Conservation (phyloP, 495 filamentous ascomycete genomes). For the Penicillium simplicissimum region DNA sequence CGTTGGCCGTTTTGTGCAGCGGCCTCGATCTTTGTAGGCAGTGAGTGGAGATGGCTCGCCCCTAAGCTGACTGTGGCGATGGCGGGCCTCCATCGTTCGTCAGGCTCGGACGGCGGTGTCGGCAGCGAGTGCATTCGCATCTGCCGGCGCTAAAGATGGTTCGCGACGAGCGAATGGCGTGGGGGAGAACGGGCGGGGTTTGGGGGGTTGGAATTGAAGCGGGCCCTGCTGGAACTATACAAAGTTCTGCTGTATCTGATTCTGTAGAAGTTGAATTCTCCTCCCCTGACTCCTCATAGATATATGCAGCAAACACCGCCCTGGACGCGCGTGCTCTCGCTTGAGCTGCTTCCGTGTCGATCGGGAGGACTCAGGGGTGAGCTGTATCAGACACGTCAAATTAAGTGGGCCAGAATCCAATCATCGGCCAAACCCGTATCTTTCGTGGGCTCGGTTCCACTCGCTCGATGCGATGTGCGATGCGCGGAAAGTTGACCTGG, state of each 20-base stretch:
- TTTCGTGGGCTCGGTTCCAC: background rate
- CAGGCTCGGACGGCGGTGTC: conserved; percentile 15
- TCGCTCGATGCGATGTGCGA: background rate
- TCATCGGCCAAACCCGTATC: background rate
- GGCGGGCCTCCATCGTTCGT: conserved; percentile 26
- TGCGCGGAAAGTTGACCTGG: background rate
- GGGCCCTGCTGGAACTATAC: background rate
- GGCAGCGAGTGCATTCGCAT: conserved; percentile 20
- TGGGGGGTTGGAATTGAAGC: background rate
- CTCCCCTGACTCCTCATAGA: background rate
- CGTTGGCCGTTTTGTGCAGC: conserved; percentile 23
- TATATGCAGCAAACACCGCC: conserved; percentile 9
- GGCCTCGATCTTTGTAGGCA: conserved; percentile 26
- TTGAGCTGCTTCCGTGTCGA: conserved; percentile 19
- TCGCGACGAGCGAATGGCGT: background rate
- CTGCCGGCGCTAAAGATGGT: conserved; percentile 7
- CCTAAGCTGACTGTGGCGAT: conserved; percentile 33
- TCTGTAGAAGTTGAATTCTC: background rate
- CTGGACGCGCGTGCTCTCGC: conserved; percentile 1
- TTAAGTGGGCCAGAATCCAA: conserved; percentile 17
- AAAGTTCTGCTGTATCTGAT: background rate
- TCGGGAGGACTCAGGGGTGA: conserved; percentile 11
- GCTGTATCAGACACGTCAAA: conserved; percentile 18
- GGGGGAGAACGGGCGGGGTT: background rate
- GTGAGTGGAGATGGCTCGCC: conserved; percentile 20